Percentiles rank a stretch among this genome's conserved stretches.
These are phyloP conservation scores for Solanum hybrid DNA, from an alignment of 305 asterid species.

Conservation along the genomic window DNA sequence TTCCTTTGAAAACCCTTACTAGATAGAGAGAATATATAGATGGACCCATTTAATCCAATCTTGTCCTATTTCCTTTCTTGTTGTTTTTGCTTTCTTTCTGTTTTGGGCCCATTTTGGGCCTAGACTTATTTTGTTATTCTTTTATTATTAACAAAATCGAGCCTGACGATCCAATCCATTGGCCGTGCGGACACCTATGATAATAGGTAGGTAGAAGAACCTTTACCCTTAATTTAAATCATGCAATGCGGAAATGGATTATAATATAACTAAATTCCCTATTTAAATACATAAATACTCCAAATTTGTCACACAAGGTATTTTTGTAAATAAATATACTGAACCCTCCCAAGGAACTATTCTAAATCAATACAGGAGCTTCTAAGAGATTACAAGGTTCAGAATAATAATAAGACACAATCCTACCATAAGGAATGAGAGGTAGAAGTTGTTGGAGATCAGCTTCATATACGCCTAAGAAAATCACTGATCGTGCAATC, in stretches of 20 bases:
- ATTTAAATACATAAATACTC: background rate
- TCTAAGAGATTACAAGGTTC: background rate
- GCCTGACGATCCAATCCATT: background rate
- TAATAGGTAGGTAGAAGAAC: background rate
- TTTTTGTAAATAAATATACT: too few relatives aligned
- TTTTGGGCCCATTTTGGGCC: background rate
- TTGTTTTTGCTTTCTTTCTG: background rate
- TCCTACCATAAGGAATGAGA: too few relatives aligned
- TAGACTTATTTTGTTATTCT: background rate
- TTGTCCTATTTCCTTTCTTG: background rate
- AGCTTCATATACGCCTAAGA: too few relatives aligned
- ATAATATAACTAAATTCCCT: background rate
- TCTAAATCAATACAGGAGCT: background rate
- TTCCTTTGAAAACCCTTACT: background rate
- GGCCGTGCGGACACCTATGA: background rate
- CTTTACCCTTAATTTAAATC: background rate
- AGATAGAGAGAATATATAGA: background rate
- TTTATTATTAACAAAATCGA: too few relatives aligned
- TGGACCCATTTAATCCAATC: background rate
- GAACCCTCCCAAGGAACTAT: background rate
- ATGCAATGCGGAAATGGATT: background rate
- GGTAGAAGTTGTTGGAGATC: background rate
- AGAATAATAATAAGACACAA: background rate
- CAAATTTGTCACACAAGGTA: background rate
- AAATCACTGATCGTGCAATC: background rate